Base-by-base conservation (phyloP, 495 filamentous ascomycete genomes). In the Penicillium cinerascens region DNA sequence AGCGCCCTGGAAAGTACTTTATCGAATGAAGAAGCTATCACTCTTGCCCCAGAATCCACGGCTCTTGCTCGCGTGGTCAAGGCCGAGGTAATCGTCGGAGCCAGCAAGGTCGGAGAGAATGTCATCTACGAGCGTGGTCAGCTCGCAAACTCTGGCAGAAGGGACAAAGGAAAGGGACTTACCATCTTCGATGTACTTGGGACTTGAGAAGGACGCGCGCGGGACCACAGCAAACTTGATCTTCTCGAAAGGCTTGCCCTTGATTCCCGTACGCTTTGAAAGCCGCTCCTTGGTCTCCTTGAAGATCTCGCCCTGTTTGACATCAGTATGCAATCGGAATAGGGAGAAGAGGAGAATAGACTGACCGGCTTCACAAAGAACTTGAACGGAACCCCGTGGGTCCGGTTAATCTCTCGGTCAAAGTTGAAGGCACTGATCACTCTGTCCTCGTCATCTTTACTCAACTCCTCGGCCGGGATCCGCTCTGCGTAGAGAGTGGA, bases 171-270 rank as follows among this genome's bases (percentile, higher is more conserved):
- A 27, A 39, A 13, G 22, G 1, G 27, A 66, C 84, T 79, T 74
- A 96, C 93, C 91, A 75, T 97, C 93, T 55, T 81, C 82, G 49
- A 99, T 75, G 74, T 95, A 96, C 48, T 81, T 76, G 4, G 92
- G 87, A 59, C 80, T 87, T 17, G 87, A 82, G 69, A 86, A 95
- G 22, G 78, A 69, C 22, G 77, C 68, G 47, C 87, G 80, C 53
- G 82, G 81, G 6, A 97, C 78, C 40, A 96, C 71, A 5, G 91
- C 89, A 75, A 99, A 97, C 70, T 92, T 96, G 67, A 97, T 91
- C 78, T 97, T 99, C 70, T 99, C 93, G 56, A 97, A 93, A 49
- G 89, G 89, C 76, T 97, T 97, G 56, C 93, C 93, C 73, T 96
- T 97, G 67, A 99, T 84, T 11, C 91, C 91, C 2, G 88, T 95